phyloP scores from a whole-genome alignment of 2,329 filamentous ascomycete species.

The Venturia pyrina region DNA sequence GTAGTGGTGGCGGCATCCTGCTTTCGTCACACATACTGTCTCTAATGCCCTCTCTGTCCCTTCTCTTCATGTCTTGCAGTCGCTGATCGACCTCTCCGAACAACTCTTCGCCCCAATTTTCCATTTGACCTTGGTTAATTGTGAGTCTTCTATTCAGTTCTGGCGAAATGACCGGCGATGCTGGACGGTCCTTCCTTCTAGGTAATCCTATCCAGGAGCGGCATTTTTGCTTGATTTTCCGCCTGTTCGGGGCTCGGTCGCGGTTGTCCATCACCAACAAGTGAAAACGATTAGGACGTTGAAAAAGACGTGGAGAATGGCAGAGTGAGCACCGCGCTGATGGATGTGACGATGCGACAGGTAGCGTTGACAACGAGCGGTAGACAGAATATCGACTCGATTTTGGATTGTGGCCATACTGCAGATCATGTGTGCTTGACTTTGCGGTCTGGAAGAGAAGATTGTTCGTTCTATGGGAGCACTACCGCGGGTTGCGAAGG shows the following conservation, averaged over 20 bases:
- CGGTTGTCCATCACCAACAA: neutral
- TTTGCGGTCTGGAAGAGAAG: neutral
- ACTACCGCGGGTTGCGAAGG: neutral
- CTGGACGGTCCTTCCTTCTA: neutral
- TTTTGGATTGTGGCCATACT: neutral
- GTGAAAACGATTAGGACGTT: too few species aligned
- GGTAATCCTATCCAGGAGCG: neutral
- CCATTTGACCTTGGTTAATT: neutral
- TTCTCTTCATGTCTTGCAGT: neutral
- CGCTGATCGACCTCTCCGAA: neutral
- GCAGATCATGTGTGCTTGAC: neutral
- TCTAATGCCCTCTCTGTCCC: neutral
- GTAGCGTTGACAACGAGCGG: too few species aligned
- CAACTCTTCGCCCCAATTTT: neutral
- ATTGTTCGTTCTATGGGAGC: neutral
- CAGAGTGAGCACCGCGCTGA: neutral
- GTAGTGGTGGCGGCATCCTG: neutral
- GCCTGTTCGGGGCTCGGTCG: neutral
- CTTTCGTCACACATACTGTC: neutral
- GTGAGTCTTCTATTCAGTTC: neutral
- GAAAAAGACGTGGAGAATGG: neutral
- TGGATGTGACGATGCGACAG: neutral
- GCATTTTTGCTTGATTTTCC: neutral
- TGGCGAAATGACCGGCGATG: neutral
- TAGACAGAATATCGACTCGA: too few species aligned